Percentiles rank a stretch among this genome's conserved stretches.
These are phyloP conservation scores for Fusarium coffeatum DNA, from an alignment of 2,329 filamentous ascomycete species.

Conservation along the genomic window DNA sequence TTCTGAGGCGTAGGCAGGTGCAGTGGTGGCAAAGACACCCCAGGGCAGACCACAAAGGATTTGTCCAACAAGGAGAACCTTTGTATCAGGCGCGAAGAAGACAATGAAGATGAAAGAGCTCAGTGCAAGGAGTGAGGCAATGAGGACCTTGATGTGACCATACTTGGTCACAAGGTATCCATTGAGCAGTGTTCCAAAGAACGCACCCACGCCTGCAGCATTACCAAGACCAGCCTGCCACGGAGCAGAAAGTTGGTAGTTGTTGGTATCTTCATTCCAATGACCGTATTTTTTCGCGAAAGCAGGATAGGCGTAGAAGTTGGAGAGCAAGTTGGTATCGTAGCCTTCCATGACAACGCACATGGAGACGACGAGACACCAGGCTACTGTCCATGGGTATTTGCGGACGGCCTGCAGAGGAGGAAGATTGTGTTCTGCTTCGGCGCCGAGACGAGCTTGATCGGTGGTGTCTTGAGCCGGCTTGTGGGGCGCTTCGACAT, in stretches of 20 bases:
- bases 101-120: constrained; percentile 58
- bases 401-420: constrained; percentile 45
- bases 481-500: constrained; percentile 14
- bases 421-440: constrained; percentile 45
- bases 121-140: constrained; percentile 55
- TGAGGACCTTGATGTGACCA: constrained; percentile 58
- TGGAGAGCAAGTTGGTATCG: constrained; percentile 51
- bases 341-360: constrained; percentile 60
- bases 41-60: constrained; percentile 61
- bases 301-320: constrained; percentile 53
- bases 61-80: constrained; percentile 56
- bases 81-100: constrained; percentile 57
- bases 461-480: constrained; percentile 17
- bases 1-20: constrained; percentile 61
- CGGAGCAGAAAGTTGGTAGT: constrained; percentile 56
- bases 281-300: constrained; percentile 48
- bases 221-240: constrained; percentile 64
- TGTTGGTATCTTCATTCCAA: constrained; percentile 41
- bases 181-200: constrained; percentile 61
- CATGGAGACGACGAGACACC: constrained; percentile 52
- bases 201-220: constrained; percentile 58
- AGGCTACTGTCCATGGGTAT: constrained; percentile 53
- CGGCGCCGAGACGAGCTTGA: constrained; percentile 27
- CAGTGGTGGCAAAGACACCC: constrained; percentile 59
- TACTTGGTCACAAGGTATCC: constrained; percentile 59